These are phyloP conservation scores for Babesia ovis DNA, from an alignment of 169 alveolate genomes.

Conservation along the genomic window DNA sequence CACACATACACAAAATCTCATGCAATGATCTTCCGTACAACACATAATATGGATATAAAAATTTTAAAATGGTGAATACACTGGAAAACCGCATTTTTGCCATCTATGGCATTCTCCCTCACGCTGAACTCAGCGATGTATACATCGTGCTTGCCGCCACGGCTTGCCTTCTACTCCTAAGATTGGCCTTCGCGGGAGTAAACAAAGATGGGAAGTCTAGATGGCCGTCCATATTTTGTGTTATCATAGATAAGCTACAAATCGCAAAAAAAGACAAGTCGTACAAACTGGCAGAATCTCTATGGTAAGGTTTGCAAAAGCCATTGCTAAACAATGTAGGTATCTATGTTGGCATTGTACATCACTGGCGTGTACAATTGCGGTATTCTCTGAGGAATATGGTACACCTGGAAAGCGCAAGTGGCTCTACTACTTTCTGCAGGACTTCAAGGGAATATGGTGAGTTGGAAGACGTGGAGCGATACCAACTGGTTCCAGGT, in stretches of 20 bases:
- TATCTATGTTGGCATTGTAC: constrained; percentile 57
- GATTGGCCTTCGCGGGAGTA: constrained; percentile 10
- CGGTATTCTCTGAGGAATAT: constrained; percentile 31
- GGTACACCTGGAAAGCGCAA: constrained; percentile 32
- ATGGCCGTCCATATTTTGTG: neutral
- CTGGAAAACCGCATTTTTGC: neutral
- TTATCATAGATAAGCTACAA: constrained; percentile 21
- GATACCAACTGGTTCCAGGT: constrained; percentile 18
- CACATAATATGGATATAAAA: neutral
- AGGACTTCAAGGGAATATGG: constrained; percentile 59
- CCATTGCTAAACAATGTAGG: constrained; percentile 3
- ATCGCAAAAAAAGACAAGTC: constrained; percentile 29
- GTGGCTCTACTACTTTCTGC: constrained; percentile 57
- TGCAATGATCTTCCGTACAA: neutral
- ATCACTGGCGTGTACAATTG: constrained; percentile 30
- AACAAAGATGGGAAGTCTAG: neutral
- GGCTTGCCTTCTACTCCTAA: neutral
- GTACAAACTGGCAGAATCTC: constrained; percentile 49
- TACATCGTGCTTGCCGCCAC: neutral
- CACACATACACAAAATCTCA: neutral
- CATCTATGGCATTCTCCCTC: neutral
- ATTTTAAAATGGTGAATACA: neutral
- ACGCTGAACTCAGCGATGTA: constrained; percentile 2
- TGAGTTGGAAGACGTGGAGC: neutral
- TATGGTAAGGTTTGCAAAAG: constrained; percentile 24